phyloP scores from a whole-genome alignment of 2,329 filamentous ascomycete species.

The Colletotrichum gloeosporioides region DNA sequence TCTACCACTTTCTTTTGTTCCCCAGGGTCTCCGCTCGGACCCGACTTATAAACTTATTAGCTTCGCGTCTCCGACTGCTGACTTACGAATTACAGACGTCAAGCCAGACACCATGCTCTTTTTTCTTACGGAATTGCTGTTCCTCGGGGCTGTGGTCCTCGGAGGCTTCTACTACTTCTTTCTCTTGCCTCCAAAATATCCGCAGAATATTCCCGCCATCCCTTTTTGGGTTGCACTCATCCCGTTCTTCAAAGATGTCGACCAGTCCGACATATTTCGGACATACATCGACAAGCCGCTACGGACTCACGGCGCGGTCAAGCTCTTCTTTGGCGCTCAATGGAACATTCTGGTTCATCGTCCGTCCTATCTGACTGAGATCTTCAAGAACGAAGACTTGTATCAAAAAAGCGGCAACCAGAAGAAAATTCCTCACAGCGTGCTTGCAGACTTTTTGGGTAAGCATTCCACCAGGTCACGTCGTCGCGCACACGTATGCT shows the following conservation, averaged over 20 bases:
- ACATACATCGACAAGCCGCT: conserved; percentile 43
- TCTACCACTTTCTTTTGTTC: background rate
- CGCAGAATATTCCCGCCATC: conserved; percentile 44
- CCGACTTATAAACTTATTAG: background rate
- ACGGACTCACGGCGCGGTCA: conserved; percentile 47
- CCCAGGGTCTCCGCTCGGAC: background rate
- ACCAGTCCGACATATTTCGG: conserved; percentile 45
- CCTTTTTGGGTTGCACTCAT: conserved; percentile 49
- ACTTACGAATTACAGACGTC: background rate
- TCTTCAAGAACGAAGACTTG: conserved; percentile 37
- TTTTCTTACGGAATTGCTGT: background rate
- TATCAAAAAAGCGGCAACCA: conserved; percentile 44
- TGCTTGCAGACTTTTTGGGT: conserved; percentile 38
- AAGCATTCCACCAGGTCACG: background rate
- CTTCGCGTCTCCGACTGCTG: background rate
- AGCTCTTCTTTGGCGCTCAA: conserved; percentile 52
- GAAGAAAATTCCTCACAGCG: conserved; percentile 43
- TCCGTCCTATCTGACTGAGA: conserved; percentile 46
- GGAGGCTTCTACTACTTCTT: conserved; percentile 19
- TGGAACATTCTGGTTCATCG: conserved; percentile 54
- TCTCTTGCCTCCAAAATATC: conserved; percentile 28
- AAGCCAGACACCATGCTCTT: background rate
- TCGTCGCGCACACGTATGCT: background rate
- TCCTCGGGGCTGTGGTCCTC: background rate
- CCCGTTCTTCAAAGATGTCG: conserved; percentile 45